Conservation (phyloP, 2,329 filamentous ascomycete species). For the Fusarium neocosmosporiellum region DNA sequence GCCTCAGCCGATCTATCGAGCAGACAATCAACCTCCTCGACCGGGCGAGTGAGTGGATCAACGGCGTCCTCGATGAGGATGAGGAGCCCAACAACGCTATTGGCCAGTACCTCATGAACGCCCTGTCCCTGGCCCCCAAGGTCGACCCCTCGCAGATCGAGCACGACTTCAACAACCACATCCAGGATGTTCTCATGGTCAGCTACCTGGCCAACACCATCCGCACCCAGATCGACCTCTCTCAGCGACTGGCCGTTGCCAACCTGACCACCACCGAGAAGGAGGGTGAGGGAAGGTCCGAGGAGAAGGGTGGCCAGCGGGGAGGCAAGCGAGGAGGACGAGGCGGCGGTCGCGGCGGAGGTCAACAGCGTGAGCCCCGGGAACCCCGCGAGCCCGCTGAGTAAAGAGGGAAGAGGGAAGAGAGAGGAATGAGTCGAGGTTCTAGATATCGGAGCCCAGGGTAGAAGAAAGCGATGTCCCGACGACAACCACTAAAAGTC, state of each 20-base stretch:
- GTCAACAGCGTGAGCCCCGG: constrained; percentile 61
- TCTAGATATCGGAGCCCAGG: constrained; percentile 34
- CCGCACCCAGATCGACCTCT: constrained; percentile 98
- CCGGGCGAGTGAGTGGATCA: constrained; percentile 90
- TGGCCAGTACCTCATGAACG: constrained; percentile 95
- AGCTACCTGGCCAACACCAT: constrained; percentile 99
- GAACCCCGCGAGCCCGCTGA: constrained; percentile 57
- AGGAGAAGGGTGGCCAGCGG: constrained; percentile 59
- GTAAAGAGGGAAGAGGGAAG: constrained; percentile 22
- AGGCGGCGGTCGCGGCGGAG: constrained; percentile 61
- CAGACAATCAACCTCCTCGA: constrained; percentile 91
- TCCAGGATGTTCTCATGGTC: constrained; percentile 98
- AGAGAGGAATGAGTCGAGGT: constrained; percentile 23
- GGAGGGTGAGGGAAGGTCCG: constrained; percentile 60
- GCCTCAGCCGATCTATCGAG: constrained; percentile 85
- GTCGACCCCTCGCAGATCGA: constrained; percentile 92
- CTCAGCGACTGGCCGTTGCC: constrained; percentile 90
- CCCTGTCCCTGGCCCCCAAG: constrained; percentile 92
- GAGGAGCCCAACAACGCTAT: constrained; percentile 88
- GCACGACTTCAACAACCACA: constrained; percentile 99
- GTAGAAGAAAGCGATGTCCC: constrained; percentile 37
- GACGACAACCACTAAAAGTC: constrained; percentile 32
- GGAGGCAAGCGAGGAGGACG: constrained; percentile 63
- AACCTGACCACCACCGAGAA: constrained; percentile 66
- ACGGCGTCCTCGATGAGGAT: constrained; percentile 93